phyloP scores from a whole-genome alignment of 2,329 filamentous ascomycete species.

The Ceratocystis destructans region DNA sequence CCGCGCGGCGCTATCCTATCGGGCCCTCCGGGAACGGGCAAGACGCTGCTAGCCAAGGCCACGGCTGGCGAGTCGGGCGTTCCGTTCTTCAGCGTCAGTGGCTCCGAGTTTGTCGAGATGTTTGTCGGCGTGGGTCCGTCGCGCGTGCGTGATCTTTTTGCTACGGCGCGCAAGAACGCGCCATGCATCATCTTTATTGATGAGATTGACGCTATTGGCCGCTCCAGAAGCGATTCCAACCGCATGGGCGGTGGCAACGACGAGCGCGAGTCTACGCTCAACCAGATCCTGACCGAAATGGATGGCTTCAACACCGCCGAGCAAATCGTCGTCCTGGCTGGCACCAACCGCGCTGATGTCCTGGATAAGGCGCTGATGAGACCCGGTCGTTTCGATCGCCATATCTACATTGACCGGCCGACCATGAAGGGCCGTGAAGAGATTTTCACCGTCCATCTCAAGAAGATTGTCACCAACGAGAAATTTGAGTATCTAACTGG shows the following conservation, averaged over 20 bases:
- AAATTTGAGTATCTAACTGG: slow-evolving; percentile 79
- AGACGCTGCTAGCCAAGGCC: slow-evolving; percentile 91
- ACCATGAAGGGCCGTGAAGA: slow-evolving; percentile 95
- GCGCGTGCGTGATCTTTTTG: slow-evolving; percentile 85
- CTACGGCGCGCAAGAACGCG: slow-evolving; percentile 85
- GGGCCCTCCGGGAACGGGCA: slow-evolving; percentile 96
- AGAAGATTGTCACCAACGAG: slow-evolving; percentile 87
- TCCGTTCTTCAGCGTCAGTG: slow-evolving; percentile 95
- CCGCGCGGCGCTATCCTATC: slow-evolving; percentile 92
- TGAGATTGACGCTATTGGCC: slow-evolving; percentile 95
- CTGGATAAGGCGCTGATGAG: slow-evolving; percentile 93
- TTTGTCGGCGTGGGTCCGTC: slow-evolving; percentile 97
- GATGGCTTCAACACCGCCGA: slow-evolving; percentile 96
- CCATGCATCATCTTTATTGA: slow-evolving; percentile 99
- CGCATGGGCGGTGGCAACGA: slow-evolving; percentile 72
- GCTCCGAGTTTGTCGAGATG: slow-evolving; percentile 99
- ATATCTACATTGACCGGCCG: slow-evolving; percentile 86
- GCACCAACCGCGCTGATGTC: slow-evolving; percentile 90
- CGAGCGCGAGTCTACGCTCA: slow-evolving; percentile 90
- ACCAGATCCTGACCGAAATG: slow-evolving; percentile 98
- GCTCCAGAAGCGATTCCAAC: slow-evolving; percentile 68
- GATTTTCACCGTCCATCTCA: slow-evolving; percentile 88
- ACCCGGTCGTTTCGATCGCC: slow-evolving; percentile 89
- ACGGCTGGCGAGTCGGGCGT: slow-evolving; percentile 94
- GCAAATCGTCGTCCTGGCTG: slow-evolving; percentile 90